These are phyloP conservation scores for Aurantiochytrium sp. DNA, from an alignment of 108 stramenopile genomes.

Conservation along the genomic window DNA sequence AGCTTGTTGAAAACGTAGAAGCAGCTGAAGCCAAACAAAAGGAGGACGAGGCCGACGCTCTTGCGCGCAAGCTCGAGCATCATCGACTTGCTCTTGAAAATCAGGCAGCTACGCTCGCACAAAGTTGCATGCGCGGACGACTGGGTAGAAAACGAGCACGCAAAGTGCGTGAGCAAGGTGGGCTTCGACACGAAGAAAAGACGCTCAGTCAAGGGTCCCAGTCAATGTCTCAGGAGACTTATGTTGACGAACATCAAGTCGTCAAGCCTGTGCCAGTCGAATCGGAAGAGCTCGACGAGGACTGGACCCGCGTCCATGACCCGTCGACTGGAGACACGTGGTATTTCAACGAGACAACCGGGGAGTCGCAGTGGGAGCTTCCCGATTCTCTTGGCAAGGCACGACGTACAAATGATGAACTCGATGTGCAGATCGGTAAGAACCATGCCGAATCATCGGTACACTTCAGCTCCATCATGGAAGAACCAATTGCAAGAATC, in stretches of 20 bases:
- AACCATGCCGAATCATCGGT: background rate
- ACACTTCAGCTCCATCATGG: background rate
- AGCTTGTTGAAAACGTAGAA: slow-evolving; percentile 13
- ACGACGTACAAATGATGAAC: slow-evolving; percentile 12
- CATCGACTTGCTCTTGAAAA: background rate
- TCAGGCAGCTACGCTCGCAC: slow-evolving; percentile 33
- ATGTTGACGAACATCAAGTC: background rate
- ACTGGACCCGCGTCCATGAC: slow-evolving; percentile 45
- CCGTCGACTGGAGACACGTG: slow-evolving; percentile 44
- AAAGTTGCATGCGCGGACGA: slow-evolving; percentile 24
- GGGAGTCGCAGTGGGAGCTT: slow-evolving; percentile 41
- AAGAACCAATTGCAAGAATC: background rate
- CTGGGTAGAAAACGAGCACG: slow-evolving; percentile 1
- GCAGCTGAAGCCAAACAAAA: background rate
- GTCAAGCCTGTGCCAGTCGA: slow-evolving; percentile 10
- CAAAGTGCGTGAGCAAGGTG: background rate
- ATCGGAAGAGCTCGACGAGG: background rate
- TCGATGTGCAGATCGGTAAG: slow-evolving; percentile 13
- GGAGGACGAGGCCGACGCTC: slow-evolving; percentile 11
- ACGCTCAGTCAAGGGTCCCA: background rate
- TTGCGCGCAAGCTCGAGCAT: background rate
- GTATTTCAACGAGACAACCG: slow-evolving; percentile 50
- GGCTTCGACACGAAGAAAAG: background rate
- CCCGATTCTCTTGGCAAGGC: slow-evolving; percentile 30
- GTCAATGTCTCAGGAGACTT: background rate